Conservation (phyloP, 2,329 filamentous ascomycete genomes). For the Sporothrix curviconia region DNA sequence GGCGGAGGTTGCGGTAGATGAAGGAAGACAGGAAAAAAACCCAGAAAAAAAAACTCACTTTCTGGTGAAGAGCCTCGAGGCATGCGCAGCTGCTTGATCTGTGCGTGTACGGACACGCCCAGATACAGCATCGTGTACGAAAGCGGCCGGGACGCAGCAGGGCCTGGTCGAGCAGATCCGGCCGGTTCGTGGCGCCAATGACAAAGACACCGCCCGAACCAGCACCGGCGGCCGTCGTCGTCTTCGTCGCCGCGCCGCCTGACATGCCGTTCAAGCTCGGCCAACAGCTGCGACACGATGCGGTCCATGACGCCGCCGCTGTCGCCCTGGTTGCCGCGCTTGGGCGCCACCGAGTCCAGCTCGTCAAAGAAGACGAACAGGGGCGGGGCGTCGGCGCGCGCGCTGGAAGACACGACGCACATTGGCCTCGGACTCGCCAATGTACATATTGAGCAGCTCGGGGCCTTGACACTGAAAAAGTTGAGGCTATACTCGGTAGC, state of each 20-base stretch:
- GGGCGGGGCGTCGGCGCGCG: conserved; percentile 74
- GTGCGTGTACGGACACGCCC: conserved; percentile 91
- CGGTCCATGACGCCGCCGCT: conserved; percentile 97
- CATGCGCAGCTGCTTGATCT: conserved; percentile 95
- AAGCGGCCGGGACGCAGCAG: conserved; percentile 84
- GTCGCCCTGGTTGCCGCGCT: conserved; percentile 93
- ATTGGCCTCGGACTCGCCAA: conserved; percentile 88
- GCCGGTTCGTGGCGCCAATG: conserved; percentile 91
- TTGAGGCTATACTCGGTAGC: conserved; percentile 91
- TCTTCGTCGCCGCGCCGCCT: conserved; percentile 16
- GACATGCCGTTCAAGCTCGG: conserved; percentile 98
- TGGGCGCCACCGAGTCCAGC: conserved; percentile 87
- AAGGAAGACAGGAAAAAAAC: neutral
- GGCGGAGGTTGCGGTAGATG: neutral
- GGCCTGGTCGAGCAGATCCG: conserved; percentile 86
- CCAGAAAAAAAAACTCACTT: conserved; percentile 57
- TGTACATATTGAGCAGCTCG: conserved; percentile 92
- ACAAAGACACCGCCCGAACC: conserved; percentile 82
- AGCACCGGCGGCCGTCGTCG: conserved; percentile 47
- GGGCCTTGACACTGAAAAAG: conserved; percentile 90
- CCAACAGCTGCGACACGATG: conserved; percentile 89
- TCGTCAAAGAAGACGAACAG: conserved; percentile 95
- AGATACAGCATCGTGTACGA: conserved; percentile 98
- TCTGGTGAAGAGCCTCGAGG: conserved; percentile 82
- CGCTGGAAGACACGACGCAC: conserved; percentile 84